Base-by-base conservation (phyloP, 441 rosid genomes). In the Kokia cookei region DNA sequence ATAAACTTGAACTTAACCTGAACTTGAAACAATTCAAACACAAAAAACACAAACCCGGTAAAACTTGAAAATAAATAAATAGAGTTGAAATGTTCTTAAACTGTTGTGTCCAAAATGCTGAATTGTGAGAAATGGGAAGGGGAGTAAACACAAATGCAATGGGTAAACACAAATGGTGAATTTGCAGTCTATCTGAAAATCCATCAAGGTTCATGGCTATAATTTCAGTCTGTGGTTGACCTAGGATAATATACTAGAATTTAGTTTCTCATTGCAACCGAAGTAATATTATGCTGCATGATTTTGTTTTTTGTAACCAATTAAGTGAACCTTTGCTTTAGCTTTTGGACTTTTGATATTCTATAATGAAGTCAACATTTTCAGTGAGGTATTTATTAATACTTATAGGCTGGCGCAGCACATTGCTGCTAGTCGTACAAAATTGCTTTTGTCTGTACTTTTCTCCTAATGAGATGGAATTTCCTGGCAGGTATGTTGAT, bases 401-500 rank as follows among this genome's bases (percentile, higher is more conserved):
- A 35, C 6, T 40, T 7, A 40, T 40, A 7, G 10, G 43, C 43
- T 40, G 43, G 43, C 43, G 43, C 43, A 40, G 42, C 43, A 51
- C 75, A 48, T 71, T 59, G 48, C 69, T 48, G 40, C 24, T 51
- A 53, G 32, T 47, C 75, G 70, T 69, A 69, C 70, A 61, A 32
- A 68, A 32, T 70, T 47, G 53, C 65, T 42, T 42, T 58, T 43
- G 32, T 53, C 47, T 22, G 5, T 24, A 55, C 12, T 58, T 7
- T 55, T 71, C 26, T 26, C 35, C 42, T 42, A 60, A 40, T 5
- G 22, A 71, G 15, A 7, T 10, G 37, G 61, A 54, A 63, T 43
- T 50, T 60, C 15, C 80, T 78, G 78, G 75, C 87, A 96, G 98
- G 84, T 96, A 92, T 81, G 94, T 87, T 19, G 98, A 96, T 84